Evolutionary conservation across 208 protist genomes (phyloP), one percentile per base, ranked within the genome.

Genomic region (Crithidia mellificae): DNA sequence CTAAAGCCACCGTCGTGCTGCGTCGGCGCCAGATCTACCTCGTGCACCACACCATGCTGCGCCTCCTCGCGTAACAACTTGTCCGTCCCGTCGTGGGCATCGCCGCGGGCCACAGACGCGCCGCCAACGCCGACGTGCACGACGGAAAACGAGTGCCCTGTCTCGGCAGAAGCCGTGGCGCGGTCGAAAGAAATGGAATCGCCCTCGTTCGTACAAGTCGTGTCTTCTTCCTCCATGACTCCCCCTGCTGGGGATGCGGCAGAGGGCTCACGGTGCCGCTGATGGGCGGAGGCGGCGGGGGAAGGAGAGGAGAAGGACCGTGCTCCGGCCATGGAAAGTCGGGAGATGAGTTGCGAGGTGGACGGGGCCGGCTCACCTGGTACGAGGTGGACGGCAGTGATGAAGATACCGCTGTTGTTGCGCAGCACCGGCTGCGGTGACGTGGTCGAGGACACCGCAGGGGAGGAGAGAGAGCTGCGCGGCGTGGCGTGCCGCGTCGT

Each of bases 391-490:
- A 64, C 58, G 2, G 58, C 41, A 0, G 46, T 53, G 30, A 64
- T 64, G 58, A 29, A 64, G 46, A 64, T 64, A 29, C 58, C 58
- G 30, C 58, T 64, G 44, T 19, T 51, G 46, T 47, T 53, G 30
- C 58, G 58, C 58, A 20, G 2, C 30, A 30, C 1, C 9, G 58
- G 44, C 30, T 64, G 41, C 11, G 44, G 44, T n/a, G n/a, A n/a
- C 7, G 58, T 49, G 1, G 56, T 32, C 11, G 29, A 24, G 14
- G n/a, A 46, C 1, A 19, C 55, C 4, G 12, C 8, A 49, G 19
- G 7, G 5, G 43, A 49, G 15, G 39, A 24, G 14, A 47, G n/a
- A 8, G 54, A 59, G 36, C 32, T 32, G 22, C 54, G 54, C 17
- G 6, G 52, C 6, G 32, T 39, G n/a, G 32, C 19, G 30, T 22